Base-by-base conservation (phyloP, 2,329 filamentous ascomycete species). In the Exophiala sp. region DNA sequence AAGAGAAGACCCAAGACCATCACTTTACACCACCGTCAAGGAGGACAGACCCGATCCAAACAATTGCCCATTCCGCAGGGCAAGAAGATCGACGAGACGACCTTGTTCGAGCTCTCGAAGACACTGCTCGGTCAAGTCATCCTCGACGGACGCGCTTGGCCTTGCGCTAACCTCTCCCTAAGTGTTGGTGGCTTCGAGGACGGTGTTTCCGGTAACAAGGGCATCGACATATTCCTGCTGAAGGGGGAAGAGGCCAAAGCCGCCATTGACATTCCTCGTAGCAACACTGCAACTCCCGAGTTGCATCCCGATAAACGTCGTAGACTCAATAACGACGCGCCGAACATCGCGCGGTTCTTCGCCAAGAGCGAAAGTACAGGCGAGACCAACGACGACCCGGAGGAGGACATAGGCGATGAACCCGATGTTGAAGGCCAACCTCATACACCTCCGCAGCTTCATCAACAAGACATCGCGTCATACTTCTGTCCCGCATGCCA, bases 121-220 rank as follows among this genome's bases (percentile, higher is more conserved):
- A 85, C 80, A 18, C 75, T 97, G 14, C 77, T 97, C 3, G 80
- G 80, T 20, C 91, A 96, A 63, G 84, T 95, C 34, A 78, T 89
- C 9, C 79, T 81, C 1, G 90, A 95, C 61, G 90, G 89, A 1
- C 77, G 80, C 47, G 85, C 88, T 12, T 97, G 91, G 90, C 94
- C 94, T 5, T 97, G 94, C 67, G 78, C 84, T n/a, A 94, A 96
- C 66, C 76, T 99, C 7, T 94, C 89, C 54, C 73, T 97, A 42
- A 91, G 87, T 60, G 89, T 97, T 20, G 86, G 84, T n/a, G 91
- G 90, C 0, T 96, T 97, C 61, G 91, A 97, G 69, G 91, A 96
- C 61, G 88, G 89, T 2, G 76, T 92, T 54, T 83, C 80, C 38
- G 87, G 89, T 4, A 97, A 96, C 66, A 86, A 85, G 76, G 89